These are phyloP conservation scores for Aspergillus brunneoviolaceus DNA, from an alignment of 2,329 filamentous ascomycete genomes.

Conservation along the genomic window DNA sequence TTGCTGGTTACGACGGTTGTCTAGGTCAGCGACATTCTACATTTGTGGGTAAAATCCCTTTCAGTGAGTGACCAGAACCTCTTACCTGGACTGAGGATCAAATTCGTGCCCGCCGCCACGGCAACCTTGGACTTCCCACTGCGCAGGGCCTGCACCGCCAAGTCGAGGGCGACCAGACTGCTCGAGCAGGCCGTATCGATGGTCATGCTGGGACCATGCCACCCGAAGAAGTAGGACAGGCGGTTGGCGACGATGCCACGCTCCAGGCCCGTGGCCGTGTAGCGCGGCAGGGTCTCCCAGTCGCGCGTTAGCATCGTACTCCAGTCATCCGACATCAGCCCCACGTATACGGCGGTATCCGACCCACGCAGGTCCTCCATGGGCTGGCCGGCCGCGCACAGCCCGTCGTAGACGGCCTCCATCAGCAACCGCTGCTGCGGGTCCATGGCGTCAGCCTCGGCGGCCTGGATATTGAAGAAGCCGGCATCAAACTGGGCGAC, in stretches of 20 bases:
- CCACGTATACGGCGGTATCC: conserved; percentile 16
- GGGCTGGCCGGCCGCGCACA: conserved; percentile 6
- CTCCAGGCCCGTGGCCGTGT: conserved; percentile 16
- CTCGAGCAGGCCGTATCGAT: conserved; percentile 43
- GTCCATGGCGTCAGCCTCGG: conserved; percentile 20
- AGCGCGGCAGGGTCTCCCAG: conserved; percentile 5
- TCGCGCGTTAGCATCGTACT: conserved; percentile 19
- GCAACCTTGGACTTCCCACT: conserved; percentile 22
- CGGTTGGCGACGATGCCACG: conserved; percentile 20
- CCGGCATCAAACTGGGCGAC: not conserved
- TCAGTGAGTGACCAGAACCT: not conserved
- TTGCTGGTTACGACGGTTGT: no score
- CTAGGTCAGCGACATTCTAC: no score
- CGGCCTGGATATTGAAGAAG: conserved; percentile 12
- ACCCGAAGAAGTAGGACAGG: not conserved
- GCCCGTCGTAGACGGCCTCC: conserved; percentile 11
- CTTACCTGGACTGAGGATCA: conserved; percentile 23
- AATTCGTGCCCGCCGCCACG: conserved; percentile 24
- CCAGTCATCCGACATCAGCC: conserved; percentile 22
- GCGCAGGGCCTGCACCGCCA: conserved; percentile 31
- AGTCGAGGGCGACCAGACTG: conserved; percentile 39
- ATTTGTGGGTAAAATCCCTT: no score
- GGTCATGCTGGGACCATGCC: not conserved
- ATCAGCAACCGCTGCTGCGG: conserved; percentile 14
- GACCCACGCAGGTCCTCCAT: not conserved